Evolutionary conservation across 2,329 filamentous ascomycete species (phyloP), one percentile per base, ranked within the genome.

Genomic region (Paraphoma chrysanthemicola): DNA sequence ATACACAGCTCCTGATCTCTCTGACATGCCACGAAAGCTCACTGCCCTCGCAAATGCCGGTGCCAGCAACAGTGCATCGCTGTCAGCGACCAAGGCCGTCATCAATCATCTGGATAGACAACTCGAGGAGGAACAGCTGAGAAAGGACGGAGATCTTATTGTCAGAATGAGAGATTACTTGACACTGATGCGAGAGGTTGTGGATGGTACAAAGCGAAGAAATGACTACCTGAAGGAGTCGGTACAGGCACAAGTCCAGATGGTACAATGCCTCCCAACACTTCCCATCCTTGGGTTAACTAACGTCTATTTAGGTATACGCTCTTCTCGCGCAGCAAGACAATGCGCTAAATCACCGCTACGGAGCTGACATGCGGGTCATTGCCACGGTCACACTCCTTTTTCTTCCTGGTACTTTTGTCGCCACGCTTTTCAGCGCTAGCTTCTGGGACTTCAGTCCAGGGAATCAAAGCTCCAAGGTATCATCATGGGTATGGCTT

Each of bases 301-400:
- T 23, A 23, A 23, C 23, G 23, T 23, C 23, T 23, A 23, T 23
- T 23, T 12, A 66, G 59, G 60, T 67, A 3, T 66, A 68, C 51
- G 56, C 58, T 5, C 51, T 64, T 12, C 54, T 64, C 4, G 55
- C 48, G 11, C 66, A 68, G 38, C 56, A 60, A 29, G 66, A 67
- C 38, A 66, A 63, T 48, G 51, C 54, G n/a, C n/a, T 65, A 5
- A 63, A 57, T 42, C 63, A 62, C 28, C 56, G 58, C 10, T 64
- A 67, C 48, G 64, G 63, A 12, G 57, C 66, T 1, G 63, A 67
- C 33, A 67, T 69, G 64, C 57, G 64, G 9, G 52, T 66, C 44
- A 69, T 69, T 16, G 55, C 66, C 6, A 59, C 55, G 12, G 60
- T 69, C 11, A 67, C 66, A 3, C 51, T 69, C 6, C 31, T 67